Percentiles rank a stretch among this genome's conserved stretches.
Conservation (phyloP, 352 stramenopile genomes). For the Globisporangium uncinulatum region DNA sequence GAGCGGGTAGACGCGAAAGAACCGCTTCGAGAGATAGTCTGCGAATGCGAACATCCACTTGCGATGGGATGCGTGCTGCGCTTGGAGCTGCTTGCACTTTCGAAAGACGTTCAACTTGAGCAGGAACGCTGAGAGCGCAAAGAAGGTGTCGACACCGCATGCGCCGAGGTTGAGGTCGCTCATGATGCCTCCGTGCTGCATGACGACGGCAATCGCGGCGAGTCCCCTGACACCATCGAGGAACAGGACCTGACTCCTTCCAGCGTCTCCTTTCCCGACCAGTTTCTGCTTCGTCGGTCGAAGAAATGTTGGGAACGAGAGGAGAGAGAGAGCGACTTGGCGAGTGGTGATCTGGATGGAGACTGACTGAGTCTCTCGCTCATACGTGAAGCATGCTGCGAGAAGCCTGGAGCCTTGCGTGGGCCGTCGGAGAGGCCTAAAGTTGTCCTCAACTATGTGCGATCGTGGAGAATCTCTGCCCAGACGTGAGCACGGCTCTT, state of each 20-base stretch:
- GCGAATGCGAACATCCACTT: slow-evolving; percentile 13
- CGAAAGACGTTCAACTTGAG: slow-evolving; percentile 17
- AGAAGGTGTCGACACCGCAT: slow-evolving; percentile 17
- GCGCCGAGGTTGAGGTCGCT: slow-evolving; percentile 10
- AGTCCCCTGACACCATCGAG: slow-evolving; percentile 3
- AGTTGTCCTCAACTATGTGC: too few relatives aligned
- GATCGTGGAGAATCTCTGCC: too few relatives aligned
- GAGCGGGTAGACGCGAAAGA: slow-evolving; percentile 51
- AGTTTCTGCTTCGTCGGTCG: too few relatives aligned
- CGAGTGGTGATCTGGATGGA: too few relatives aligned
- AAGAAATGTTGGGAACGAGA: too few relatives aligned
- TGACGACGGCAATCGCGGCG: slow-evolving; percentile 9
- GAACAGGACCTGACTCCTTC: slow-evolving; percentile 2
- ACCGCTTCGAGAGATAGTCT: slow-evolving; percentile 45
- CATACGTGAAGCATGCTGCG: too few relatives aligned
- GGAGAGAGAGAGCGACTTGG: too few relatives aligned
- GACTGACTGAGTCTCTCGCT: too few relatives aligned
- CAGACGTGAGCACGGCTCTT: too few relatives aligned
- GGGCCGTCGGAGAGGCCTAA: too few relatives aligned
- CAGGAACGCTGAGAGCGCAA: slow-evolving; percentile 20
- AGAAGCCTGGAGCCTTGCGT: too few relatives aligned
- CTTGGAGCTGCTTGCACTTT: slow-evolving; percentile 14
- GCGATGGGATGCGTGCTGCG: slow-evolving; percentile 4
- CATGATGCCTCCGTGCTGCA: slow-evolving; percentile 14
- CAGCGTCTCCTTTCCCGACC: too few relatives aligned